These are phyloP conservation scores for Aspergillus hortae DNA, from an alignment of 2,329 filamentous ascomycete species.

Conservation along the genomic window DNA sequence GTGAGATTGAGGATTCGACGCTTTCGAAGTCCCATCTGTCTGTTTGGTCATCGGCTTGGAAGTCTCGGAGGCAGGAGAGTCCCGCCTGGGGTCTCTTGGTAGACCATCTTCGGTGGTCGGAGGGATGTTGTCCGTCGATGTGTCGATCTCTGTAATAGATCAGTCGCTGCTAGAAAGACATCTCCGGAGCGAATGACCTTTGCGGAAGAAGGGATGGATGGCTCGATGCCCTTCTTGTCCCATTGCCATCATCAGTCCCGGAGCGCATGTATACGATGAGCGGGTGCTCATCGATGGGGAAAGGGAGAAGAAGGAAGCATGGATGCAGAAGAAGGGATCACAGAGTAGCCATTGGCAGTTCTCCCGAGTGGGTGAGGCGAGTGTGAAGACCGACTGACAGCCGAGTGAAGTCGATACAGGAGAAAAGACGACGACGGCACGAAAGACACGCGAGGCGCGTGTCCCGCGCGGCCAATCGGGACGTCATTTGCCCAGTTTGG, in stretches of 20 bases:
- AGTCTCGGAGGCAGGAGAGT: too few relatives aligned
- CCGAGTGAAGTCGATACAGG: conserved; percentile 8
- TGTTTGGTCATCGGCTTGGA: too few relatives aligned
- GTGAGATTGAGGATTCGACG: background rate
- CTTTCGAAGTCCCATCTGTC: background rate
- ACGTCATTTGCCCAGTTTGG: conserved; percentile 13
- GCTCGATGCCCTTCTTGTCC: conserved; percentile 35
- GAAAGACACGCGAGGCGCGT: conserved; percentile 21
- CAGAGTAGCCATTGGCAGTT: background rate
- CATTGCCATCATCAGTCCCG: conserved; percentile 32
- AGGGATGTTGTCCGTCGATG: conserved; percentile 4
- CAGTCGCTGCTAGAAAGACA: conserved; percentile 5
- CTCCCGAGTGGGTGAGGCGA: background rate
- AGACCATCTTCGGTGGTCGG: conserved; percentile 1
- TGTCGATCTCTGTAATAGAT: conserved; percentile 17
- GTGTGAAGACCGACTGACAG: background rate
- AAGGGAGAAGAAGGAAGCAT: background rate
- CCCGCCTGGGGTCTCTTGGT: background rate
- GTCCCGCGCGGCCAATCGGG: conserved; percentile 11
- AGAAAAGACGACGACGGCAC: conserved; percentile 2
- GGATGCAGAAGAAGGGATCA: background rate
- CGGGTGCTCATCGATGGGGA: conserved; percentile 19
- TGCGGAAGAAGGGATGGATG: conserved; percentile 41
- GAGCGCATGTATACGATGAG: conserved; percentile 24
- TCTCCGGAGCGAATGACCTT: conserved; percentile 28